Evolutionary conservation across 2,329 filamentous ascomycete genomes (phyloP).

Genomic region (Botrytis paeoniae): DNA sequence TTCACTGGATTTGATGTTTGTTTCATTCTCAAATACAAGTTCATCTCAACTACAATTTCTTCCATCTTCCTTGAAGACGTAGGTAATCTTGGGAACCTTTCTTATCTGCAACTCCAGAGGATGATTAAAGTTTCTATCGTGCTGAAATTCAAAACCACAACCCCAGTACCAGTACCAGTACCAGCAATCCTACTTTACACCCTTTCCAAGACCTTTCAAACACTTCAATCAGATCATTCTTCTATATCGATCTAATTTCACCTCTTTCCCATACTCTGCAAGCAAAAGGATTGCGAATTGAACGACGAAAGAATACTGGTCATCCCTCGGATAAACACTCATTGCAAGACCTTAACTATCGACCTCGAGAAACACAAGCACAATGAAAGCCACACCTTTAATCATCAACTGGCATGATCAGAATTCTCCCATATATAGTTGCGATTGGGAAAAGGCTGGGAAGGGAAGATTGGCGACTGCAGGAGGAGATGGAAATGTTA

Average conservation of each 20-base stretch:
- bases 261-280: not conserved
- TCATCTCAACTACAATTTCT: too few relatives aligned
- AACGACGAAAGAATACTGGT: not conserved
- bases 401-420: slow-evolving; percentile 99
- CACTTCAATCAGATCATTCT: not conserved
- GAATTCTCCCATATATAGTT: slow-evolving; percentile 94
- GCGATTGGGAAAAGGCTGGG: slow-evolving; percentile 90
- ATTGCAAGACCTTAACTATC: not conserved
- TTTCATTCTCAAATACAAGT: not conserved
- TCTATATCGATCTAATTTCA: not conserved
- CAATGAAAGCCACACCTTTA: slow-evolving; percentile 92
- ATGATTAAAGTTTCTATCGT: slow-evolving; percentile 21
- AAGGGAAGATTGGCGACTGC: slow-evolving; percentile 91
- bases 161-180: not conserved
- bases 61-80: not conserved
- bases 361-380: slow-evolving; percentile 19
- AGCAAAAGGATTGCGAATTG: not conserved
- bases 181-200: not conserved
- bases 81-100: not conserved
- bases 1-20: not conserved
- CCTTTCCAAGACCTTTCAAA: not conserved
- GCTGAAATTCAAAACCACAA: not conserved
- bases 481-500: slow-evolving; percentile 94
- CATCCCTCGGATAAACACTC: not conserved
- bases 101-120: not conserved